Percentiles rank a stretch among this genome's conserved stretches.
Evolutionary conservation across 1,139 yeast species (phyloP).

Genomic region (Geotrichum australiense): DNA sequence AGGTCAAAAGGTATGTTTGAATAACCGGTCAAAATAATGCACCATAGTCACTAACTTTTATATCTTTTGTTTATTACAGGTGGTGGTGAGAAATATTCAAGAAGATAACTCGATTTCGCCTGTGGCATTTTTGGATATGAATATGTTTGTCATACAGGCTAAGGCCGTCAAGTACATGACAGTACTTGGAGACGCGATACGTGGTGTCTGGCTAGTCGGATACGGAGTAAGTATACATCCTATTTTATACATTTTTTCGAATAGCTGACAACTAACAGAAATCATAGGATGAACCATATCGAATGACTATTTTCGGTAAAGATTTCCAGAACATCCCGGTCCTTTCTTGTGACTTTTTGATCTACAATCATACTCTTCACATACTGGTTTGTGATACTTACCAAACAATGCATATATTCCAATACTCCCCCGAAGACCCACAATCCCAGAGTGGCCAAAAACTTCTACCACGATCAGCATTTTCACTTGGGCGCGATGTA

Average conservation of each 20-base stretch:
- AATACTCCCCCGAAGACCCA: conserved; percentile 91
- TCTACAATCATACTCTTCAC: conserved; percentile 60
- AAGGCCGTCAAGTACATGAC: conserved; percentile 78
- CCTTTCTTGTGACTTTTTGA: conserved; percentile 58
- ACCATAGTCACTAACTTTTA: neutral
- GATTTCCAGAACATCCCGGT: conserved; percentile 62
- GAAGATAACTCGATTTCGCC: conserved; percentile 79
- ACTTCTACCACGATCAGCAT: conserved; percentile 61
- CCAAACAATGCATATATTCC: conserved; percentile 63
- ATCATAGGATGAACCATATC: conserved; percentile 64
- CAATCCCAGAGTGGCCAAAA: conserved; percentile 73
- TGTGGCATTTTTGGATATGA: conserved; percentile 85
- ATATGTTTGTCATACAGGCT: conserved; percentile 70
- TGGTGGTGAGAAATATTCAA: conserved; percentile 69
- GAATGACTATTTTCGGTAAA: conserved; percentile 73
- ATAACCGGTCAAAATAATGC: neutral
- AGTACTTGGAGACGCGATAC: conserved; percentile 71
- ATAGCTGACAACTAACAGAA: conserved; percentile 1
- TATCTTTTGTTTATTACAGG: conserved; percentile 5
- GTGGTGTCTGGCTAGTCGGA: conserved; percentile 77
- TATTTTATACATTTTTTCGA: conserved; percentile 28
- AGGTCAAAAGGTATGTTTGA: conserved; percentile 56
- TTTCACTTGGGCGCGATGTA: conserved; percentile 58
- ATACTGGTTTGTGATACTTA: conserved; percentile 66
- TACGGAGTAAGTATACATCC: conserved; percentile 45